These are phyloP conservation scores for Panaeolus papilionaceus DNA, from an alignment of 768 basidiomycete genomes.

Conservation along the genomic window DNA sequence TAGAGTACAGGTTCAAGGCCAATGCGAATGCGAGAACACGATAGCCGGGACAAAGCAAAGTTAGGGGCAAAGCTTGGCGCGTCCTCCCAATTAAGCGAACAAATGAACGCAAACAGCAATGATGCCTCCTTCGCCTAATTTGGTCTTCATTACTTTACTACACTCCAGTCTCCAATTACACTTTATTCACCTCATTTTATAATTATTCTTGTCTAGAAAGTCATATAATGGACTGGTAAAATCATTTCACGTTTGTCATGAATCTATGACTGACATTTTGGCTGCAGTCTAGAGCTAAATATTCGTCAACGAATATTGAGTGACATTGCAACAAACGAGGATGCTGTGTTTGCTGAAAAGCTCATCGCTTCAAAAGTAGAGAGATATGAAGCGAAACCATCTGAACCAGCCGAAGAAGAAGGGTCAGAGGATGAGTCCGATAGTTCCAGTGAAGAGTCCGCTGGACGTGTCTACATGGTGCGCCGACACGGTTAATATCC, in stretches of 20 bases:
- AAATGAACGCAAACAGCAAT: background rate
- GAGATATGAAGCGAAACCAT: slow-evolving; percentile 29
- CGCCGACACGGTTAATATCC: slow-evolving; percentile 23
- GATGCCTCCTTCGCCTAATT: slow-evolving; percentile 2
- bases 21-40: too few relatives aligned
- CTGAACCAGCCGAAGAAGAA: slow-evolving; percentile 34
- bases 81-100: background rate
- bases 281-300: slow-evolving; percentile 73
- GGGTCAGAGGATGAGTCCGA: slow-evolving; percentile 25
- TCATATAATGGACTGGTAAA: slow-evolving; percentile 28
- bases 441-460: background rate
- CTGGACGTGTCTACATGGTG: slow-evolving; percentile 64
- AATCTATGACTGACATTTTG: background rate
- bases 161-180: background rate
- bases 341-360: slow-evolving; percentile 54
- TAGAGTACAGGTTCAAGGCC: too few relatives aligned
- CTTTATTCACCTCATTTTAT: background rate
- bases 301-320: slow-evolving; percentile 78
- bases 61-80: slow-evolving; percentile 9
- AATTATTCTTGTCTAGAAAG: background rate
- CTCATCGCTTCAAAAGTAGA: slow-evolving; percentile 47
- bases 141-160: slow-evolving; percentile 4
- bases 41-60: background rate
- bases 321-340: slow-evolving; percentile 68
- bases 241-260: background rate